phyloP scores from a whole-genome alignment of 805 yeast genomes.

The Scheffersomyces coipomensis region DNA sequence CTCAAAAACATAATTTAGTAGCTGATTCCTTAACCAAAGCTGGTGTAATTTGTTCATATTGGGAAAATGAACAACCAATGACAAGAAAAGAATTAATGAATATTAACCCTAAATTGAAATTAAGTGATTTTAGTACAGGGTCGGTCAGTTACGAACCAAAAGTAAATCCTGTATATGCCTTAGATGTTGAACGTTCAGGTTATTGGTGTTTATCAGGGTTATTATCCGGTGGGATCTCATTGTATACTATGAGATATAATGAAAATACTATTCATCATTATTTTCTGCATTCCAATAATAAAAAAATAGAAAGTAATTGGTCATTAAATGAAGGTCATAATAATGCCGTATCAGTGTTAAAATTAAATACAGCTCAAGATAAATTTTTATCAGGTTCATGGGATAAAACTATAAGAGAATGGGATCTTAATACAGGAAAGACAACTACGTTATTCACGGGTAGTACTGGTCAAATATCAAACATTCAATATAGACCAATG shows the following conservation, averaged over 20 bases:
- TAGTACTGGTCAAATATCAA: slow-evolving; percentile 76
- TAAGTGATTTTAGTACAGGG: slow-evolving; percentile 34
- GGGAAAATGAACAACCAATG: slow-evolving; percentile 95
- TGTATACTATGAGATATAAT: slow-evolving; percentile 77
- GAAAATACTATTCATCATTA: slow-evolving; percentile 84
- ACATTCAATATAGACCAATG: slow-evolving; percentile 66
- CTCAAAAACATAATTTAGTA: slow-evolving; percentile 85
- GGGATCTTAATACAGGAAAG: slow-evolving; percentile 83
- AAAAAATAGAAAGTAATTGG: too few species aligned
- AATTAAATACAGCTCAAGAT: slow-evolving; percentile 60
- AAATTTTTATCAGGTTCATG: slow-evolving; percentile 80
- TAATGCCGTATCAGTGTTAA: slow-evolving; percentile 71
- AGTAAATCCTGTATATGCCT: slow-evolving; percentile 81
- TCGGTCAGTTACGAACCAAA: slow-evolving; percentile 52
- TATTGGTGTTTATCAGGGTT: slow-evolving; percentile 84
- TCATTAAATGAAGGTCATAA: slow-evolving; percentile 48
- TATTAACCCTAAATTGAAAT: slow-evolving; percentile 34
- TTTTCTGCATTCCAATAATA: slow-evolving; percentile 43
- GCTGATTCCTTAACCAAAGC: slow-evolving; percentile 77
- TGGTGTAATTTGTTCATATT: slow-evolving; percentile 79
- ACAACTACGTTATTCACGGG: slow-evolving; percentile 48
- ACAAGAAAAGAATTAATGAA: slow-evolving; percentile 36
- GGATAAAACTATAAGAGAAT: slow-evolving; percentile 77
- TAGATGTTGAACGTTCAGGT: slow-evolving; percentile 81
- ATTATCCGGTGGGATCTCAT: slow-evolving; percentile 77